Percentiles rank a stretch among this genome's conserved stretches.
These are phyloP conservation scores for Camelina sativa DNA, from an alignment of 345 rosid genomes.

Conservation along the genomic window DNA sequence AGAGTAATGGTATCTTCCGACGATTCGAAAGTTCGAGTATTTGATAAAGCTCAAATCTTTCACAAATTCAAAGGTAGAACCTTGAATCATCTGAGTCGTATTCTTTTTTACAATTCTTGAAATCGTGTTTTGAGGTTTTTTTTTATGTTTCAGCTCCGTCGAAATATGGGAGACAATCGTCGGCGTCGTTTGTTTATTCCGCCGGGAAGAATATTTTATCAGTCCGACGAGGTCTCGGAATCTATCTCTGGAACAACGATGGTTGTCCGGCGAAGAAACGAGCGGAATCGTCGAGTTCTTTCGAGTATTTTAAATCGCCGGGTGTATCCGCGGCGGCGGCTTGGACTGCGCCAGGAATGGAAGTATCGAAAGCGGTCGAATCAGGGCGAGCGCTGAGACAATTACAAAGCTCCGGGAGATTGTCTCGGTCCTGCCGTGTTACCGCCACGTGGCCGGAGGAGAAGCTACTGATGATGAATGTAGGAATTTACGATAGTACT, in stretches of 20 bases:
- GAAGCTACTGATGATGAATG: conserved; percentile 48
- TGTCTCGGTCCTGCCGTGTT: conserved; percentile 61
- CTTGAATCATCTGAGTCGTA: not conserved
- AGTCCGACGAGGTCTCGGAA: conserved; percentile 70
- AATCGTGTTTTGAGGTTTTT: not conserved
- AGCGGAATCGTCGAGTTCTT: conserved; percentile 54
- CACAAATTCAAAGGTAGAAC: conserved; percentile 70
- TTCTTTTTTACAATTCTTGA: conserved; percentile 1
- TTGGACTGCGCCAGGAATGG: conserved; percentile 43
- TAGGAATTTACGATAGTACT: conserved; percentile 21
- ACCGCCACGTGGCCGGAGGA: conserved; percentile 96
- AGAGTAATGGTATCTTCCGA: conserved; percentile 76
- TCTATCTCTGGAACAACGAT: conserved; percentile 76
- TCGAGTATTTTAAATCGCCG: conserved; percentile 71
- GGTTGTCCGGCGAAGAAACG: conserved; percentile 47
- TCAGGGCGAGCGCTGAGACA: conserved; percentile 42
- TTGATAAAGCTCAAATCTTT: conserved; percentile 61
- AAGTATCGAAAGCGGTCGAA: conserved; percentile 10
- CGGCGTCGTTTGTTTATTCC: conserved; percentile 71
- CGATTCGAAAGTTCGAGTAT: conserved; percentile 70
- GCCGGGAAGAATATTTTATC: conserved; percentile 80
- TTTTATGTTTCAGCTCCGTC: conserved; percentile 45
- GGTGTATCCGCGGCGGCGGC: conserved; percentile 70
- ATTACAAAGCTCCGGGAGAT: conserved; percentile 56
- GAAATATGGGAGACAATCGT: conserved; percentile 70